Conservation (phyloP, 192 early-diverging fungal genomes). For the Mortierella antarctica region DNA sequence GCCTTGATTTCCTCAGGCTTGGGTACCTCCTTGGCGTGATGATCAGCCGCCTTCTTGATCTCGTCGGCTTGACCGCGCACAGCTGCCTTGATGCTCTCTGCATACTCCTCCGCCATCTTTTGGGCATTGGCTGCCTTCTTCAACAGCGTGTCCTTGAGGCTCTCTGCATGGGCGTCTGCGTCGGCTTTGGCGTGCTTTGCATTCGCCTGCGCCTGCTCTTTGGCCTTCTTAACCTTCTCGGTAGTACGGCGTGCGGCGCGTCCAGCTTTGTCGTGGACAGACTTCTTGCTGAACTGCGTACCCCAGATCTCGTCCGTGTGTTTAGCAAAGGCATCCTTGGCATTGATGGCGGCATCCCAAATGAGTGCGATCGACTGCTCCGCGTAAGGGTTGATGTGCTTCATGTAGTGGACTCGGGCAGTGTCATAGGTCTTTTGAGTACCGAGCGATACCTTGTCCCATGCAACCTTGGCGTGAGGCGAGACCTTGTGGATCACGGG, state of each 20-base stretch:
- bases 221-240: background rate
- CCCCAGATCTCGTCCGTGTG: conserved; percentile 45
- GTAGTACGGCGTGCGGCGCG: conserved; percentile 2
- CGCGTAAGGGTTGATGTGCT: conserved; percentile 36
- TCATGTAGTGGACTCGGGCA: conserved; percentile 18
- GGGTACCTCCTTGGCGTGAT: background rate
- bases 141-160: conserved; percentile 25
- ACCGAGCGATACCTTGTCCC: conserved; percentile 18
- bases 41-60: conserved; percentile 9
- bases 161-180: background rate
- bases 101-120: conserved; percentile 2
- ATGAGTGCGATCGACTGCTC: conserved; percentile 12
- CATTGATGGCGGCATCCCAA: conserved; percentile 17
- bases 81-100: conserved; percentile 14
- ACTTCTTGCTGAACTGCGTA: conserved; percentile 33
- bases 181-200: background rate
- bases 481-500: conserved; percentile 33
- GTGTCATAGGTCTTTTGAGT: conserved; percentile 9
- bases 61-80: background rate
- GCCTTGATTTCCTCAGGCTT: background rate
- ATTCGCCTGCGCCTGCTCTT: background rate
- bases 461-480: conserved; percentile 30
- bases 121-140: conserved; percentile 18
- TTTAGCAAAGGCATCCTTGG: conserved; percentile 17
- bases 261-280: conserved; percentile 6